Evolutionary conservation across 371 early-diverging fungal species (phyloP).

Genomic region (Apophysomyces trapeziformis): DNA sequence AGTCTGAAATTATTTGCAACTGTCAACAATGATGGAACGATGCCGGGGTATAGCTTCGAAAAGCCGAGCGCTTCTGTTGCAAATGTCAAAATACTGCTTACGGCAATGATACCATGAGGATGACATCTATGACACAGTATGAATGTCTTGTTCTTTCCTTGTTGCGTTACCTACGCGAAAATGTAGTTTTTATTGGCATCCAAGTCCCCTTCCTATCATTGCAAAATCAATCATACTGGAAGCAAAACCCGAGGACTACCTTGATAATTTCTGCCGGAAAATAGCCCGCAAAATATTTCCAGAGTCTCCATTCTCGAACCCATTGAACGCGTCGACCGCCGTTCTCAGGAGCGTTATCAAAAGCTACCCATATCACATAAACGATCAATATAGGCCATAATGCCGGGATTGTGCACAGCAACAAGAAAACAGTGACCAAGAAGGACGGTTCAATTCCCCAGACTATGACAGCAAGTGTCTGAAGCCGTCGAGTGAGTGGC

Average conservation of each 20-base stretch:
- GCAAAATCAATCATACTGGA: too few species aligned
- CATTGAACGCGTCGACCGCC: slow-evolving; percentile 73
- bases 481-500: slow-evolving; percentile 75
- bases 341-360: slow-evolving; percentile 65
- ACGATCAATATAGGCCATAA: slow-evolving; percentile 70
- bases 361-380: slow-evolving; percentile 64
- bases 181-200: slow-evolving; percentile 64
- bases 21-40: slow-evolving; percentile 60
- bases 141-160: not conserved
- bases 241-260: slow-evolving; percentile 37
- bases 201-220: slow-evolving; percentile 65
- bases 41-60: slow-evolving; percentile 64
- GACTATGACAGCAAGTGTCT: slow-evolving; percentile 59
- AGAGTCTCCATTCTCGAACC: slow-evolving; percentile 56
- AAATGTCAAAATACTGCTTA: slow-evolving; percentile 79
- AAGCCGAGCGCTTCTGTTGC: slow-evolving; percentile 67
- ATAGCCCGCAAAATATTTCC: slow-evolving; percentile 80
- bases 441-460: slow-evolving; percentile 31
- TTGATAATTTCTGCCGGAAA: slow-evolving; percentile 79
- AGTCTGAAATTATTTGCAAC: slow-evolving; percentile 61
- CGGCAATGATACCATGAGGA: slow-evolving; percentile 81
- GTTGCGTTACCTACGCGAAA: slow-evolving; percentile 49
- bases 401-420: slow-evolving; percentile 37
- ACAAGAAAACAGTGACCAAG: slow-evolving; percentile 47
- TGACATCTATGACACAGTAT: slow-evolving; percentile 46